These are phyloP conservation scores for Coniochaeta sp. DNA, from an alignment of 2,329 filamentous ascomycete species.

Conservation along the genomic window DNA sequence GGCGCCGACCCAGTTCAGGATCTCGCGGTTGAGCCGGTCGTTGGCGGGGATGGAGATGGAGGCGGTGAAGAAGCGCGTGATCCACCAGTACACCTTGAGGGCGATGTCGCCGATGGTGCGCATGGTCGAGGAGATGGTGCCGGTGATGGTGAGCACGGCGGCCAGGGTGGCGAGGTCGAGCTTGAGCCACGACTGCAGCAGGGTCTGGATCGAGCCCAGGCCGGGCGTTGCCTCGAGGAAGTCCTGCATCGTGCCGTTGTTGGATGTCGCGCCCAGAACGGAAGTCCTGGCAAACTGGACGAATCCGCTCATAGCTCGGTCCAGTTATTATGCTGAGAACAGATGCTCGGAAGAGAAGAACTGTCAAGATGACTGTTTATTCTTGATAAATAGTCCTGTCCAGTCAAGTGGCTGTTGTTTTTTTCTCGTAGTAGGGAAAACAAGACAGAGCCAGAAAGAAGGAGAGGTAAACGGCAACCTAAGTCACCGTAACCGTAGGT, in stretches of 20 bases:
- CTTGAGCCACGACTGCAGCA: background rate
- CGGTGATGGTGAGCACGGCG: conserved; percentile 1
- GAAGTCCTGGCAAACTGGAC: background rate
- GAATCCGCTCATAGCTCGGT: background rate
- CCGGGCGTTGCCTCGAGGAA: background rate
- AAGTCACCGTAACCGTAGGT: background rate
- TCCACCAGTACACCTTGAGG: conserved; percentile 25
- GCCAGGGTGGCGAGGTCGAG: background rate
- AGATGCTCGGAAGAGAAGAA: no score
- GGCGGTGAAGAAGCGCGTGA: conserved; percentile 28
- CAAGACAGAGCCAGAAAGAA: no score
- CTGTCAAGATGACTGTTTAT: no score
- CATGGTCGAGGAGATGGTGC: conserved; percentile 1
- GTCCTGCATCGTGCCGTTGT: background rate
- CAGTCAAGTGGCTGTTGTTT: no score
- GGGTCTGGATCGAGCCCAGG: background rate
- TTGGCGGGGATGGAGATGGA: conserved; percentile 28
- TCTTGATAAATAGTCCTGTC: no score
- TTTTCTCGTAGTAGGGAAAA: background rate
- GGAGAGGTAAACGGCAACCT: background rate
- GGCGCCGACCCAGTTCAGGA: conserved; percentile 25
- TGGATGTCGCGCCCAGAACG: background rate
- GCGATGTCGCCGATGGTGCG: conserved; percentile 8
- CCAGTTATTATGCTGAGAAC: no score
- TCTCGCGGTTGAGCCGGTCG: conserved; percentile 24